Conservation (phyloP, 371 early-diverging fungal species). For the Zopfochytrium polystomum region DNA sequence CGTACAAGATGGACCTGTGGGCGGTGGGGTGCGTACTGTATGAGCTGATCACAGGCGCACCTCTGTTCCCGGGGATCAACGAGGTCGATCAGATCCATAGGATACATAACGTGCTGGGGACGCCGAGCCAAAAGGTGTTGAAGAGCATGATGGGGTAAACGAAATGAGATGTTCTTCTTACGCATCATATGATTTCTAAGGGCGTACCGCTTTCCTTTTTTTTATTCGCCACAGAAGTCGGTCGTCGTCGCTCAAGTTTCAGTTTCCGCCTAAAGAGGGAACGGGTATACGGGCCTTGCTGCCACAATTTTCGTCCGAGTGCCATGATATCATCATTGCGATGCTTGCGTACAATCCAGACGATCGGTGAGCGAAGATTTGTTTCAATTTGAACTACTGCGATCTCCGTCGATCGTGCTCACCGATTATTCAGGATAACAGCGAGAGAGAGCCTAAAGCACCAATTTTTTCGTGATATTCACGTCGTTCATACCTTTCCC, state of each 20-base stretch:
- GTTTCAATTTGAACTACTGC: background rate
- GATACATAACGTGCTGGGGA: constrained; percentile 66
- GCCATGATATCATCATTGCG: constrained; percentile 42
- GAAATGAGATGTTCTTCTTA: background rate
- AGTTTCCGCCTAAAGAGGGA: constrained; percentile 47
- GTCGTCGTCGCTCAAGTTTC: constrained; percentile 37
- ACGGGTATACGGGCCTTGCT: constrained; percentile 44
- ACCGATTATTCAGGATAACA: constrained; percentile 56
- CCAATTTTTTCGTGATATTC: constrained; percentile 74
- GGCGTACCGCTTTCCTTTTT: constrained; percentile 4
- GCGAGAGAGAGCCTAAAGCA: constrained; percentile 80
- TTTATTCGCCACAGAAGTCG: constrained; percentile 24
- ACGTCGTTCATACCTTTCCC: constrained; percentile 6
- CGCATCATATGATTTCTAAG: background rate
- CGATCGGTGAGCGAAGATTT: constrained; percentile 32
- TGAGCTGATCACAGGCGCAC: constrained; percentile 80
- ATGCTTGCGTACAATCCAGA: constrained; percentile 51
- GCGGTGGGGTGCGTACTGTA: constrained; percentile 97
- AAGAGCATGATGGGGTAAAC: constrained; percentile 49
- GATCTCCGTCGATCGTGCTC: background rate
- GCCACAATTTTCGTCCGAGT: constrained; percentile 42
- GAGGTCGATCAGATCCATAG: constrained; percentile 86
- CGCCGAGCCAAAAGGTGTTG: constrained; percentile 53
- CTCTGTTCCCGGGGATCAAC: constrained; percentile 94
- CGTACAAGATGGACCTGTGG: constrained; percentile 98